phyloP scores from a whole-genome alignment of 192 early-diverging fungal species.

The Coemansia sp. region DNA sequence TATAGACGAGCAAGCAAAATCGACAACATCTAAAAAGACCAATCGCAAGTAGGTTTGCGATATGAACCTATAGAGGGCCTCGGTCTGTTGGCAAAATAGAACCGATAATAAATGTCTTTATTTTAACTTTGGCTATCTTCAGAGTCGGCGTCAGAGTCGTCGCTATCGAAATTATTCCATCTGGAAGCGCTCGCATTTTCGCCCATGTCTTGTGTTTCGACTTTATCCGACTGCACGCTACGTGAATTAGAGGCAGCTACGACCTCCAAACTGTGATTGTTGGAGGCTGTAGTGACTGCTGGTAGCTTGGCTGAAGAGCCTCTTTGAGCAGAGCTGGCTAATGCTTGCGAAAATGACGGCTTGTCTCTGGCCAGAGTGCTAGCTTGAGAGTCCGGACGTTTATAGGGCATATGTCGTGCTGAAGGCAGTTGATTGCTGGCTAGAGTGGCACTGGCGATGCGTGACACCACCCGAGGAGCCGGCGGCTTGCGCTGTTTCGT shows the following conservation, averaged over 20 bases:
- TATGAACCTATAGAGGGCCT: not conserved
- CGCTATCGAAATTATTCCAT: conserved; percentile 16
- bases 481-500: not conserved
- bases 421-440: not conserved
- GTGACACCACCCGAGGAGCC: not conserved
- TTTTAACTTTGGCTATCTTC: not conserved
- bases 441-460: not conserved
- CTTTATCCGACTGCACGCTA: not conserved
- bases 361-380: not conserved
- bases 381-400: not conserved
- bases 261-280: not conserved
- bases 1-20: conserved; percentile 20
- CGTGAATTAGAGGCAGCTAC: not conserved
- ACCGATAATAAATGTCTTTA: not conserved
- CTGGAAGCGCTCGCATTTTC: not conserved
- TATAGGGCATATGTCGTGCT: conserved; percentile 6
- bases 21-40: conserved; percentile 21
- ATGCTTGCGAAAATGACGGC: conserved; percentile 17
- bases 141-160: conserved; percentile 6
- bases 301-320: not conserved
- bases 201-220: not conserved
- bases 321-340: conserved; percentile 5
- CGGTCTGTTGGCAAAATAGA: not conserved
- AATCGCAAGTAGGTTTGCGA: conserved; percentile 3
- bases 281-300: not conserved